Percentiles rank a stretch among this genome's conserved stretches.
These are phyloP conservation scores for Planoprotostelium fungivorum DNA, from an alignment of 78 protist species.

Conservation along the genomic window DNA sequence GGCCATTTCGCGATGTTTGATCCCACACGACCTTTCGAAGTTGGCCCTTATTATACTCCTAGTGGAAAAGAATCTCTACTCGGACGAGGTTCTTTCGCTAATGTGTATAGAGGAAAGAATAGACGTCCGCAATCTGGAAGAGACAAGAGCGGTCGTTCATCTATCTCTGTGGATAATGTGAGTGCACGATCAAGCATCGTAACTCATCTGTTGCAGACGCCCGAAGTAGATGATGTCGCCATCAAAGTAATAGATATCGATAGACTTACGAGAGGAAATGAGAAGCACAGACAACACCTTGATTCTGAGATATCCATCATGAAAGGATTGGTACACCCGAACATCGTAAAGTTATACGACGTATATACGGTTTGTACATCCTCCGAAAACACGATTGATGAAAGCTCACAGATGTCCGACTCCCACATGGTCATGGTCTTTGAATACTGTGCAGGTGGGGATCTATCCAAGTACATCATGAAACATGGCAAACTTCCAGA, in stretches of 20 bases:
- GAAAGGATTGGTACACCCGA: conserved; percentile 36
- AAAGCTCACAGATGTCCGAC: conserved; percentile 21
- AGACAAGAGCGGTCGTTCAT: background rate
- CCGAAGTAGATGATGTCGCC: conserved; percentile 6
- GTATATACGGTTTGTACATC: conserved; percentile 1
- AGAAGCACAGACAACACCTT: conserved; percentile 43
- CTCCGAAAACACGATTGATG: background rate
- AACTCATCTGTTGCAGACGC: background rate
- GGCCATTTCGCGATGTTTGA: no score
- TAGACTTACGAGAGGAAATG: conserved; percentile 34
- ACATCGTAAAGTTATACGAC: conserved; percentile 55
- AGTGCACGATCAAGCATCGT: background rate
- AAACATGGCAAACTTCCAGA: conserved; percentile 28
- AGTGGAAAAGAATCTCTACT: background rate
- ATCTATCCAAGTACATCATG: conserved; percentile 47
- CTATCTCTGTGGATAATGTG: background rate
- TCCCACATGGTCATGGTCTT: conserved; percentile 48
- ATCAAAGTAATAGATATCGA: conserved; percentile 37
- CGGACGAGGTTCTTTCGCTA: background rate
- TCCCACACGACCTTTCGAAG: background rate
- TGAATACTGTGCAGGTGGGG: conserved; percentile 76
- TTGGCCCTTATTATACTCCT: background rate
- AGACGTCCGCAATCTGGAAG: background rate
- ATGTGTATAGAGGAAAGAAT: background rate
- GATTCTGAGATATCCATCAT: conserved; percentile 55